Evolutionary conservation across 83 land plant genomes (phyloP), one percentile per base, ranked within the genome.

Genomic region (Diphasiastrum complanatum): DNA sequence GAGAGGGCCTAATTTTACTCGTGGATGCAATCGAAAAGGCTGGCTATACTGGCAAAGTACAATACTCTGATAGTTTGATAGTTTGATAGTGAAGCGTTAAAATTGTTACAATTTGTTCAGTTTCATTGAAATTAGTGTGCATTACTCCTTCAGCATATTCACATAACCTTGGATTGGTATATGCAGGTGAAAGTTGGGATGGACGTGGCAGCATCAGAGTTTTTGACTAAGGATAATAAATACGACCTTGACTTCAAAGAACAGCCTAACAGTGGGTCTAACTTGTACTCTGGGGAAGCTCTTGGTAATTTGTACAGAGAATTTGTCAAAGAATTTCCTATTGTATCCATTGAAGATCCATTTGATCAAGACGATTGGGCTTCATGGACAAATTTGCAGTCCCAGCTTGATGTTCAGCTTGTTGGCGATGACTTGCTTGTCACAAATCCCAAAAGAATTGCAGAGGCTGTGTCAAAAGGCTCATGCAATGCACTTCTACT

Each of bases 161-260:
- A 40, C 43, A 40, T 40, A 40, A 8, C 12, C 16, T 8, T 40
- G 43, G 33, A 2, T 19, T 27, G 19, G 23, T 4, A 34, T 18
- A 3, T 69, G 57, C 83, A 88, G 95, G 81, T 91, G 53, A 84
- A 84, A 59, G 79, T 91, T 18, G 97, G 97, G 28, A 91, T 91
- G 97, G 97, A 91, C 69, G 97, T 91, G 22, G 97, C 97, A n/a
- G 97, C 97, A 38, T 87, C 97, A 29, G 97, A 91, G 73, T 91
- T 91, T 61, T 72, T 79, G 61, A 81, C 79, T 0, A 83, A 83
- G 48, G 86, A 84, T 66, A 87, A 85, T 5, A 76, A 50, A 37
- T 91, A 91, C 72, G 97, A 91, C 61, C 73, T 91, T 16, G 80
- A 91, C 56, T 91, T 91, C 50, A 91, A 91, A 68, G 82, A 84